These are phyloP conservation scores for Penstemon newberryi DNA, from an alignment of 257 asterid genomes.

Conservation along the genomic window DNA sequence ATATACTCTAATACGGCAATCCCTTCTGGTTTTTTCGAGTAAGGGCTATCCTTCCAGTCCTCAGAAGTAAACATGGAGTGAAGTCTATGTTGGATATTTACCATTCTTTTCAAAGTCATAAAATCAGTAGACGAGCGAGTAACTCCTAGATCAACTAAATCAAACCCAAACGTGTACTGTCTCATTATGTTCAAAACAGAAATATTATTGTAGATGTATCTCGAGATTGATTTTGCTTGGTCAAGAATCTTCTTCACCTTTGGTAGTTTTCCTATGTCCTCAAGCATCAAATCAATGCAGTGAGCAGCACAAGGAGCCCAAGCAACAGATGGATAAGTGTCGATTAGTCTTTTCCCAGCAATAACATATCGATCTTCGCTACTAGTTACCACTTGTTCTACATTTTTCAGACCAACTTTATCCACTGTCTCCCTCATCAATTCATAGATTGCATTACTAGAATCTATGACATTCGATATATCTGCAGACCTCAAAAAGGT, in stretches of 20 bases:
- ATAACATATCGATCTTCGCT: conserved; percentile 64
- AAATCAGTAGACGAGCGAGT: conserved; percentile 67
- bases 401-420: conserved; percentile 73
- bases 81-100: conserved; percentile 59
- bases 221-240: conserved; percentile 76
- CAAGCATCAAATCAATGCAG: conserved; percentile 75
- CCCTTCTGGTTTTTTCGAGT: conserved; percentile 71
- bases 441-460: conserved; percentile 60
- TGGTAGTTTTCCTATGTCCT: conserved; percentile 65
- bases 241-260: conserved; percentile 55
- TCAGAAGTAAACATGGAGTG: conserved; percentile 86
- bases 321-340: conserved; percentile 69
- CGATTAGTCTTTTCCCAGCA: conserved; percentile 70
- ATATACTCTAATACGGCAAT: conserved; percentile 48
- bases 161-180: conserved; percentile 73
- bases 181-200: conserved; percentile 76
- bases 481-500: conserved; percentile 73
- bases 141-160: conserved; percentile 70
- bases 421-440: conserved; percentile 76
- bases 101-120: conserved; percentile 71
- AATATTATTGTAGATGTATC: conserved; percentile 61
- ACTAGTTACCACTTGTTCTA: conserved; percentile 76
- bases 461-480: conserved; percentile 51
- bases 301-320: conserved; percentile 92
- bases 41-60: conserved; percentile 83